phyloP scores from a whole-genome alignment of 2,329 filamentous ascomycete species.

The Penicillium sp. region DNA sequence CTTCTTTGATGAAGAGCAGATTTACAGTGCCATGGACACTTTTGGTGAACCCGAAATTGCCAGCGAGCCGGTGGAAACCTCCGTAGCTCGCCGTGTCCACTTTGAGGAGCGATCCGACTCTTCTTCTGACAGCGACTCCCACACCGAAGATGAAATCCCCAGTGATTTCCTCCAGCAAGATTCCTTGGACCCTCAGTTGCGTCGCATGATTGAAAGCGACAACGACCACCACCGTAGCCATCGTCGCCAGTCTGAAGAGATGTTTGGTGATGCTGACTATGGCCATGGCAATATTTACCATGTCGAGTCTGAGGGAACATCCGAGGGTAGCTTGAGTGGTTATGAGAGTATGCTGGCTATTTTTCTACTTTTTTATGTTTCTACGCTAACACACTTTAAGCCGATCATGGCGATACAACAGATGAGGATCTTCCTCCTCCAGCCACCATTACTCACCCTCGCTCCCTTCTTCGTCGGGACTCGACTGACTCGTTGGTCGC shows the following conservation, averaged over 20 bases:
- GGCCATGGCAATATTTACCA: conserved; percentile 45
- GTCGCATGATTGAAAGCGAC: conserved; percentile 71
- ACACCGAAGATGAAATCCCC: conserved; percentile 65
- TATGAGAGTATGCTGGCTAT: conserved; percentile 57
- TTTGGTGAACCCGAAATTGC: conserved; percentile 39
- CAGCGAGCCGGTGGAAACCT: conserved; percentile 43
- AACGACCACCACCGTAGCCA: conserved; percentile 29
- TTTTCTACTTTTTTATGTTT: conserved; percentile 23
- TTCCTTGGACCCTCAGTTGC: conserved; percentile 69
- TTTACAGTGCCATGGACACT: conserved; percentile 41
- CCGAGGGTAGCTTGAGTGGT: conserved; percentile 48
- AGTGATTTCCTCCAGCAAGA: conserved; percentile 78
- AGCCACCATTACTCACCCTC: conserved; percentile 49
- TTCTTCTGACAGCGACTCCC: conserved; percentile 58
- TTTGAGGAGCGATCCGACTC: conserved; percentile 66
- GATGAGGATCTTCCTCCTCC: conserved; percentile 57
- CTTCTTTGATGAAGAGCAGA: conserved; percentile 46
- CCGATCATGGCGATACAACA: conserved; percentile 62
- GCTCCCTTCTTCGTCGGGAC: conserved; percentile 53
- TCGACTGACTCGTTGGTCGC: conserved; percentile 48
- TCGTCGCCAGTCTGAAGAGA: conserved; percentile 39
- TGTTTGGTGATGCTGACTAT: conserved; percentile 42
- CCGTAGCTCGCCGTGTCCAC: conserved; percentile 66
- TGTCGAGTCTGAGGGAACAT: conserved; percentile 44
- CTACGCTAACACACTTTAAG: conserved; percentile 51